Base-by-base conservation (phyloP, 2,329 filamentous ascomycete genomes). In the Microascus cirrosus region DNA sequence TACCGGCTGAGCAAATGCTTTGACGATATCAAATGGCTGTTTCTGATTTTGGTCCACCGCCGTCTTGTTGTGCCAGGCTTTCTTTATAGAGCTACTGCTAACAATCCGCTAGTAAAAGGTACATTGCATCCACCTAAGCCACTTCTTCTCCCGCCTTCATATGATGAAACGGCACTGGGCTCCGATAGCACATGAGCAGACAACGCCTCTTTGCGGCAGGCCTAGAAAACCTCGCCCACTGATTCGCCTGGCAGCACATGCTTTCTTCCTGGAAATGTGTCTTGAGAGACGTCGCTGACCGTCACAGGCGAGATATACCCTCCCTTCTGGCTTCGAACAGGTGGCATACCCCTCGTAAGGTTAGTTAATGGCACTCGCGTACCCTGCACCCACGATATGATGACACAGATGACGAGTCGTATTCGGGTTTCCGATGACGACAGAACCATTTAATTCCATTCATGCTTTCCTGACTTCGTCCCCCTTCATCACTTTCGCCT, bases 161-260 rank as follows among this genome's bases (percentile, higher is more conserved):
- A 83, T 89, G 89, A 93, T 91, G 89, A 90, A 88, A 80, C 75
- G 89, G 91, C 91, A 96, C 91, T 96, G 91, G 91, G 91, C 91
- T 93, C 91, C 87, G 90, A 95, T 78, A 66, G 72, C 58, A 61
- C 61, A 84, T 84, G 90, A 90, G 91, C 78, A 36, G 89, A 91
- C 84, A 83, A 87, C 83, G 90, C 90, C 89, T 75, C n/a, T 82
- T 89, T 89, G 90, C 75, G 90, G 89, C 90, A 95, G 90, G 91
- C 91, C 90, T 96, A 95, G 90, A 95, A 96, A 96, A 95, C 92
- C 91, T 95, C 85, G 90, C 89, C 91, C 89, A 93, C 91, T 95
- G 91, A 95, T 75, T 66, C 61, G 36, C 58, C 28, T 56, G 58
- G 54, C 48, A 13, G 22, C 45, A n/a, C 20, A 22, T 32, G 13